Percentiles rank a stretch among this genome's conserved stretches.
Evolutionary conservation across 768 basidiomycete genomes (phyloP).

Genomic region (Tricholoma hemisulphureum): DNA sequence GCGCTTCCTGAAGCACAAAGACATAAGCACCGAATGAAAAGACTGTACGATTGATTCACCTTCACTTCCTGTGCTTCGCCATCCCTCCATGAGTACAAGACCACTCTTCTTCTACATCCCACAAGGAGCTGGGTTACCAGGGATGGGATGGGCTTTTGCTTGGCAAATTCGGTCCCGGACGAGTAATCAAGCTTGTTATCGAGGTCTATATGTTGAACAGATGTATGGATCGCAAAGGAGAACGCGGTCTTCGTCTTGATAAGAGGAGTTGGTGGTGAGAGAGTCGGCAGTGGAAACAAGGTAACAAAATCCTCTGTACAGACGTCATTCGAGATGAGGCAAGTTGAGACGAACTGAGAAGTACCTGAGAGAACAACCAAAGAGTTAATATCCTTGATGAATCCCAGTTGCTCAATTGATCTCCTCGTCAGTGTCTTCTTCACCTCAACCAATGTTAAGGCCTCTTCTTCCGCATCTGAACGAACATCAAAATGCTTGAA

Average conservation of each 20-base stretch:
- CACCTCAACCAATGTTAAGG: conserved; percentile 52
- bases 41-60: conserved; percentile 38
- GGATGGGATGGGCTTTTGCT: conserved; percentile 53
- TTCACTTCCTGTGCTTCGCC: conserved; percentile 72
- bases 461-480: conserved; percentile 30
- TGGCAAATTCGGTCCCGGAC: conserved; percentile 29
- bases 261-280: conserved; percentile 70
- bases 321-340: background rate
- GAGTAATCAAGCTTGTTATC: conserved; percentile 21
- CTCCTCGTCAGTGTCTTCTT: conserved; percentile 64
- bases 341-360: background rate
- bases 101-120: conserved; percentile 82
- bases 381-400: conserved; percentile 82
- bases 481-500: background rate
- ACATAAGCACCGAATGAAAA: background rate
- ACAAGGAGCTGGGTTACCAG: conserved; percentile 76
- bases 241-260: conserved; percentile 77
- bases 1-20: conserved; percentile 56
- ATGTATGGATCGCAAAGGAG: conserved; percentile 74
- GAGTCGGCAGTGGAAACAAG: conserved; percentile 71
- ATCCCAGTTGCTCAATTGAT: conserved; percentile 86
- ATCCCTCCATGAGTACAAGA: conserved; percentile 85
- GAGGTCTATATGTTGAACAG: conserved; percentile 44
- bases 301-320: conserved; percentile 69
- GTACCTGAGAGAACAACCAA: conserved; percentile 84